A percentile compares a stretch with the other conserved stretches of the same genome.
Evolutionary conservation across 2,329 filamentous ascomycete species (phyloP).

Genomic region (Penicillium rolfsii): DNA sequence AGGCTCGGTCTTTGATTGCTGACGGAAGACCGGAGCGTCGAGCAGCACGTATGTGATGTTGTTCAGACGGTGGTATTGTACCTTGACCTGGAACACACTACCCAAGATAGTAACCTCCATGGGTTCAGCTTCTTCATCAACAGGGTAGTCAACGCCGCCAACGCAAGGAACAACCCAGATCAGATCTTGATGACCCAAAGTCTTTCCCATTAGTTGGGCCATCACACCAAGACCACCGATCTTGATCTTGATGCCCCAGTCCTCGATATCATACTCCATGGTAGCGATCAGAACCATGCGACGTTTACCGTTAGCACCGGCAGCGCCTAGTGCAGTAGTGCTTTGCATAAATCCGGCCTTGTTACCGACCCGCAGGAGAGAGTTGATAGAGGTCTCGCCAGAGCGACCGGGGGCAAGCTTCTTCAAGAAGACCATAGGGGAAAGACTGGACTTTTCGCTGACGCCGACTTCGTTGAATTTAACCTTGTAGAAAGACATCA

Average conservation of each 20-base stretch:
- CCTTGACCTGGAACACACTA: slow-evolving; percentile 62
- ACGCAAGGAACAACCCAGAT: slow-evolving; percentile 68
- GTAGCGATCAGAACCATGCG: slow-evolving; percentile 68
- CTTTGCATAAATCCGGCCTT: slow-evolving; percentile 44
- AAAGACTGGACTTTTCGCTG: slow-evolving; percentile 51
- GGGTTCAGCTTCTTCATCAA: slow-evolving; percentile 61
- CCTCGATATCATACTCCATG: slow-evolving; percentile 73
- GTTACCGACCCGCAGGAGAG: slow-evolving; percentile 41
- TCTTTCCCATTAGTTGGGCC: slow-evolving; percentile 71
- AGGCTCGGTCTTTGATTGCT: slow-evolving; percentile 65
- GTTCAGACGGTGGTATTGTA: slow-evolving; percentile 65
- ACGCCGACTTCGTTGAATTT: slow-evolving; percentile 65
- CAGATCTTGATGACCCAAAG: slow-evolving; percentile 65
- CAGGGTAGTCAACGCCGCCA: slow-evolving; percentile 66
- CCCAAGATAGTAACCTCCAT: slow-evolving; percentile 66
- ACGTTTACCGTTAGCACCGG: slow-evolving; percentile 33
- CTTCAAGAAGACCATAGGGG: slow-evolving; percentile 43
- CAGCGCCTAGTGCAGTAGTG: slow-evolving; percentile 36
- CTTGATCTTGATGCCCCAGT: slow-evolving; percentile 72
- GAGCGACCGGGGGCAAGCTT: slow-evolving; percentile 39
- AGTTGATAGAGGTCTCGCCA: slow-evolving; percentile 34
- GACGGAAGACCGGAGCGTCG: slow-evolving; percentile 68
- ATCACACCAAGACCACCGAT: slow-evolving; percentile 72
- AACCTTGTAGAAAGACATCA: slow-evolving; percentile 65
- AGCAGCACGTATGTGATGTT: slow-evolving; percentile 72